These are phyloP conservation scores for Cutaneotrichosporon spelunceum DNA, from an alignment of 1,284 basidiomycete genomes.

Conservation along the genomic window DNA sequence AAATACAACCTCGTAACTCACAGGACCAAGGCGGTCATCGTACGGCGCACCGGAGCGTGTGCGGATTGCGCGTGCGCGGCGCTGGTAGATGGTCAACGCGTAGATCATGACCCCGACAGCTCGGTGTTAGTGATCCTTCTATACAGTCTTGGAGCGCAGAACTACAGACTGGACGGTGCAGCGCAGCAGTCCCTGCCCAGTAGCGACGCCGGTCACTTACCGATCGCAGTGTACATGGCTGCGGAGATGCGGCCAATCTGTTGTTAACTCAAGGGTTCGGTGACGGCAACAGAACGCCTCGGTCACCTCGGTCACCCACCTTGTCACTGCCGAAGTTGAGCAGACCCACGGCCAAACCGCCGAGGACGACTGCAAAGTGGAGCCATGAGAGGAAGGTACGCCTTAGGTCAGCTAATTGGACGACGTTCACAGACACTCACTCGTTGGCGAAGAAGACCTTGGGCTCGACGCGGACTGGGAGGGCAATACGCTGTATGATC, in stretches of 20 bases:
- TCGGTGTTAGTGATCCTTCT: constrained; percentile 41
- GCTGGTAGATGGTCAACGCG: constrained; percentile 91
- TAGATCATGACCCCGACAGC: constrained; percentile 97
- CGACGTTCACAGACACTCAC: constrained; percentile 48
- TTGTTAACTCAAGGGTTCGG: constrained; percentile 5
- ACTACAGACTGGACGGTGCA: not conserved
- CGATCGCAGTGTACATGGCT: constrained; percentile 52
- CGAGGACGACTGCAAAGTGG: constrained; percentile 90
- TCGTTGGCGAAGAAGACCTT: constrained; percentile 91
- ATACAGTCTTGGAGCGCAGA: not conserved
- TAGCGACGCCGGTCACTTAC: constrained; percentile 28
- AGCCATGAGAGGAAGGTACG: constrained; percentile 92
- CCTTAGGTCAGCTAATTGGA: constrained; percentile 22
- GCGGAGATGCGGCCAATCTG: constrained; percentile 52
- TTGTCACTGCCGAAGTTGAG: constrained; percentile 89
- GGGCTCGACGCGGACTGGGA: constrained; percentile 89
- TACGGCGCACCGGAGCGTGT: constrained; percentile 90
- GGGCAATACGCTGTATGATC: constrained; percentile 69
- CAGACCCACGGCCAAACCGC: constrained; percentile 88
- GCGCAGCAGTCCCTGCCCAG: not conserved
- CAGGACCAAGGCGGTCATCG: constrained; percentile 87
- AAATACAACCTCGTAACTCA: constrained; percentile 47
- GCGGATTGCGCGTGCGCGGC: constrained; percentile 90
- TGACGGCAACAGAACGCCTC: not conserved
- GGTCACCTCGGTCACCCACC: constrained; percentile 59